Conservation (phyloP, 169 alveolate genomes). For the Cyclospora cayetanensis region DNA sequence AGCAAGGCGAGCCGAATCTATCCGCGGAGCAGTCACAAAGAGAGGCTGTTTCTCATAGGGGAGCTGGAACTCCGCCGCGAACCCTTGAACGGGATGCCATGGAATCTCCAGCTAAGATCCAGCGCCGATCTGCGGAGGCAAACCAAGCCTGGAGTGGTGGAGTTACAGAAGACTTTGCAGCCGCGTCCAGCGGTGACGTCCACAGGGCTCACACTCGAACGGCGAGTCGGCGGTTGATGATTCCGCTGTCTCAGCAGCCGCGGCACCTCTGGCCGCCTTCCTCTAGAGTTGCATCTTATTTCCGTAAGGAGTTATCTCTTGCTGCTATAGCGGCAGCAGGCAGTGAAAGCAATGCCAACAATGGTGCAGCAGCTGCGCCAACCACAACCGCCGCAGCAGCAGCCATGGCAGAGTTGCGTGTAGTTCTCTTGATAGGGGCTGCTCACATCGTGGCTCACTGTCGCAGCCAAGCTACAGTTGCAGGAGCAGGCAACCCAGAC, state of each 20-base stretch:
- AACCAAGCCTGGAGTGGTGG: too few relatives aligned
- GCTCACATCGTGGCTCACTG: slow-evolving; percentile 1
- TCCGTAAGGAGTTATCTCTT: not conserved
- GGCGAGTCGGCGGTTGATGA: not conserved
- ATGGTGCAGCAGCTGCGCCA: not conserved
- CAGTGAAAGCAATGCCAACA: not conserved
- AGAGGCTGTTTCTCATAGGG: too few relatives aligned
- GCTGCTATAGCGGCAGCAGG: too few relatives aligned
- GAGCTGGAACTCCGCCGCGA: too few relatives aligned
- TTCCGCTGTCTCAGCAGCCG: not conserved
- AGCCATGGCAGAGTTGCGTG: not conserved
- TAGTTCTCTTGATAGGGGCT: not conserved
- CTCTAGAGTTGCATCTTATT: not conserved
- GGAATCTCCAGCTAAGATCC: too few relatives aligned
- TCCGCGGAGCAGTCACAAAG: too few relatives aligned
- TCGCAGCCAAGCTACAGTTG: not conserved
- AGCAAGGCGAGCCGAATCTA: too few relatives aligned
- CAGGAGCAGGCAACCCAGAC: not conserved
- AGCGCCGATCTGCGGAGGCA: too few relatives aligned
- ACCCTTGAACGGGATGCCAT: too few relatives aligned
- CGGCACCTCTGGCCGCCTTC: not conserved
- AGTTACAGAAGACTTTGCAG: too few relatives aligned
- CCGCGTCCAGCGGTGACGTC: too few relatives aligned
- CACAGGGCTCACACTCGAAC: too few relatives aligned
- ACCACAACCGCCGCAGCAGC: not conserved